Base-by-base conservation (phyloP, 2,329 filamentous ascomycete genomes). In the Colletotrichum graminicola region DNA sequence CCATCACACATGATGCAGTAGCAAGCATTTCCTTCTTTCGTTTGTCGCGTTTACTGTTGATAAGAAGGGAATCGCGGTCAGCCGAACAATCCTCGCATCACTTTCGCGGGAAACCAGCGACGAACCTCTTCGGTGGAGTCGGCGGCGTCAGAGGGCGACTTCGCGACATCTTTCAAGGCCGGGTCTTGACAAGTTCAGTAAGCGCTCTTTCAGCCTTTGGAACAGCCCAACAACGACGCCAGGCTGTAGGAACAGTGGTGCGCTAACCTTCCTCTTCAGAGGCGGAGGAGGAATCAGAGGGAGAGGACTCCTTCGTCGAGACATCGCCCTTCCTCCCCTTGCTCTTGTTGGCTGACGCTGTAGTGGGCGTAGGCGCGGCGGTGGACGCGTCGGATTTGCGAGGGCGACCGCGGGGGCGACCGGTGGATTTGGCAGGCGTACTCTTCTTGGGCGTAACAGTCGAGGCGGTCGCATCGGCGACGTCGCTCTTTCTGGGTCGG, bases 391-490 rank as follows among this genome's bases (percentile, higher is more conserved):
- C 74, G 12, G 73, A 75, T 74, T 79, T 81, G 72, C 77, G 76
- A 56, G 81, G 81, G 16, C 82, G 76, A 47, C 82, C 78, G 51
- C 80, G 78, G 32, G 72, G 76, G 23, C 76, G 75, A 52, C 64
- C 68, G 5, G 68, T 45, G 32, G 60, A 52, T 3, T 62, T 62
- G 34, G 56, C 71, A 55, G 52, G 62, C 49, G 56, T 72, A 62
- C 60, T 67, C 60, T 68, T 71, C 59, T 69, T 71, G 66, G 43
- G 62, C n/a, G 57, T 65, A 6, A 60, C 55, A 18, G 63, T 41
- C 52, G 60, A 49, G 23, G 39, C 18, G 43, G 61, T 26, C 26
- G 71, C 56, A 32, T 36, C 52, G 56, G 60, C 45, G 23, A 74
- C 63, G 43, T 75, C 76, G 54, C 70, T 71, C 73, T 78, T 80